Evolutionary conservation across 495 filamentous ascomycete genomes (phyloP), one percentile per base, ranked within the genome.

Genomic region (Tuber brumale): DNA sequence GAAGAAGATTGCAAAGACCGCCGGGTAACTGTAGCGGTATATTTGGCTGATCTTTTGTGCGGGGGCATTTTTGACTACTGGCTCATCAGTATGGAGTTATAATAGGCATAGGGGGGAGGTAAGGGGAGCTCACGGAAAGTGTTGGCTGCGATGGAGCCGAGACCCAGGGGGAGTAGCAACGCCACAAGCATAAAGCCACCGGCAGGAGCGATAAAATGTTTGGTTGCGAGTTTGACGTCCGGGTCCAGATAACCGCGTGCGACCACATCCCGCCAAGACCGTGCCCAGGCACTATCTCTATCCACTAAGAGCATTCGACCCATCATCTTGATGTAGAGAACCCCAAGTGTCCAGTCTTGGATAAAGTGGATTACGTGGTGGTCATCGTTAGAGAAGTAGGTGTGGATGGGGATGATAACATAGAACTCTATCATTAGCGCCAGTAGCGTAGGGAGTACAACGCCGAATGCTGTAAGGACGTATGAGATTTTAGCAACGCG

Each of bases 341-440:
- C 89, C 14, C 96, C 96, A 4, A 98, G 85, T 1, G 94, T 96
- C 94, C 96, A 99, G 79, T 93, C 90, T 83, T 98, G 95, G 74
- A 97, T 89, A 72, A 97, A 88, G 79, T 97, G 92, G 57, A 98
- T 89, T 48, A 92, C 91, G 81, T 97, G 94, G 1, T 85, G 84
- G 44, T 90, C 85, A 21, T 73, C 66, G 73, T 76, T 77, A 83
- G 83, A 85, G 48, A 94, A 88, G 80, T 94, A 92, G 5, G 94
- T 96, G 83, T 98, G 94, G 2, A 96, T 84, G 3, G 95, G 95
- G 45, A 97, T 89, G 81, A 97, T 87, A 72, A 97, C 83, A 83
- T 97, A 99, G 76, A 97, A 89, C 83, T 99, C 94, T 72, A 95
- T 89, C 21, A 95, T 80, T 12, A 94, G 86, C 0, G 94, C 91